Conservation (phyloP, 768 basidiomycete species). For the Boletus subparvulus region DNA sequence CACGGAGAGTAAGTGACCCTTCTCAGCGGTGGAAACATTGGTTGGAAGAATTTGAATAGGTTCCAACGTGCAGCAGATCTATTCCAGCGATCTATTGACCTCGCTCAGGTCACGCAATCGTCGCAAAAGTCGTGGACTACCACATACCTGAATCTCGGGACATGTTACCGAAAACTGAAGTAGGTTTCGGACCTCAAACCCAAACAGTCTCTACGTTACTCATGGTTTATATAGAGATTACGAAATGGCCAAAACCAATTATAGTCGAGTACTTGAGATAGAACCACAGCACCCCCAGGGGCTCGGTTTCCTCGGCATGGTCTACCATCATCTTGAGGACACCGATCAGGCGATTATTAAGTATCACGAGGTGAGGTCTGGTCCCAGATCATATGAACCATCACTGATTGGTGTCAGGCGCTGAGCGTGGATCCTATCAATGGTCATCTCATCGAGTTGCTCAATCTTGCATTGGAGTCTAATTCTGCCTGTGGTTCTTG, state of each 20-base stretch:
- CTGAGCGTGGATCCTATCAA: conserved; percentile 84
- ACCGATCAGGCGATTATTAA: conserved; percentile 80
- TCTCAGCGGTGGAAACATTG: neutral
- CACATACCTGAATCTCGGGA: conserved; percentile 92
- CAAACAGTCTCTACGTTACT: neutral
- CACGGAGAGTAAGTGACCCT: conserved; percentile 64
- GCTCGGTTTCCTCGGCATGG: conserved; percentile 86
- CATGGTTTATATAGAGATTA: conserved; percentile 38
- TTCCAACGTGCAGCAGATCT: conserved; percentile 67
- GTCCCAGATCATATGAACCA: neutral
- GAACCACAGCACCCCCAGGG: conserved; percentile 84
- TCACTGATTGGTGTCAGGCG: conserved; percentile 44
- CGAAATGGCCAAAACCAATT: conserved; percentile 69
- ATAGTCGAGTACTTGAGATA: conserved; percentile 78
- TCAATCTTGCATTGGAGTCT: conserved; percentile 76
- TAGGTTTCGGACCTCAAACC: conserved; percentile 35
- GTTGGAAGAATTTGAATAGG: conserved; percentile 45
- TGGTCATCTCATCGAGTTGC: conserved; percentile 72
- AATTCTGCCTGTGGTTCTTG: conserved; percentile 33
- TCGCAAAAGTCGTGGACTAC: conserved; percentile 84
- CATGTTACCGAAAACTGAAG: conserved; percentile 81
- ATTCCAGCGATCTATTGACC: conserved; percentile 74
- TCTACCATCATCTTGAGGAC: conserved; percentile 72
- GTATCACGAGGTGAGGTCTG: conserved; percentile 79
- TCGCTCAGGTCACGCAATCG: conserved; percentile 82